Evolutionary conservation across 169 alveolate species (phyloP), one percentile per base, ranked within the genome.

Genomic region (Eimeria maxima): DNA sequence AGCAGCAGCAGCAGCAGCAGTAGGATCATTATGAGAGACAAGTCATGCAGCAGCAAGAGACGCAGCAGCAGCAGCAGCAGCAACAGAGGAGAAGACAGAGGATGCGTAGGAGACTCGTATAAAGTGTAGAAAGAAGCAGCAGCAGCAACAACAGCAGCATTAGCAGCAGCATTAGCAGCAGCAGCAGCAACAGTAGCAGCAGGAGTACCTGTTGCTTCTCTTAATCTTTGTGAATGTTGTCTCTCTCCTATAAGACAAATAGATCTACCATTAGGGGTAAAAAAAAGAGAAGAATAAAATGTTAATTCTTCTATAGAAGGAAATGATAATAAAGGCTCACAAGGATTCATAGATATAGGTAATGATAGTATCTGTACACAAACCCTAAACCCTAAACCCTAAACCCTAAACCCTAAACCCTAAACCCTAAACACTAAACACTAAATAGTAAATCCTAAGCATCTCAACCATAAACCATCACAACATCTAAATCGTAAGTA

Each of bases 241-340:
- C 88, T 38, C 69, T 90, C 95, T 27, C 95, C 95, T n/a, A 27
- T 24, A 16, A 90, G 88, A 27, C 69, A 71, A 44, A 90, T 87
- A 5, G 74, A 65, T 27, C 95, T 78, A 50, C 88, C 81, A 88
- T 90, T 90, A 18, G 86, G 74, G 45, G 95, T 69, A 71, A 90
- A 90, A 38, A n/a, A 11, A 47, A 90, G 74, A 4, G 87, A 67
- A n/a, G 86, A 33, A n/a, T 65, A 90, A n/a, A 78, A 33, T 47
- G 76, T 78, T 42, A 90, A 88, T 73, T 90, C 95, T 50, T 71
- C 44, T 22, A 50, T 53, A 8, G 95, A 90, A 5, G 95, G 95
- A 38, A 90, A 42, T 5, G 67, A 50, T 47, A 90, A 53, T 4
- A 90, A 71, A 45, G 76, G 95, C 74, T 90, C 95, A 55, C 71